Percentiles rank a stretch among this genome's conserved stretches.
These are phyloP conservation scores for Massarina eburnea DNA, from an alignment of 2,329 filamentous ascomycete species.

Conservation along the genomic window DNA sequence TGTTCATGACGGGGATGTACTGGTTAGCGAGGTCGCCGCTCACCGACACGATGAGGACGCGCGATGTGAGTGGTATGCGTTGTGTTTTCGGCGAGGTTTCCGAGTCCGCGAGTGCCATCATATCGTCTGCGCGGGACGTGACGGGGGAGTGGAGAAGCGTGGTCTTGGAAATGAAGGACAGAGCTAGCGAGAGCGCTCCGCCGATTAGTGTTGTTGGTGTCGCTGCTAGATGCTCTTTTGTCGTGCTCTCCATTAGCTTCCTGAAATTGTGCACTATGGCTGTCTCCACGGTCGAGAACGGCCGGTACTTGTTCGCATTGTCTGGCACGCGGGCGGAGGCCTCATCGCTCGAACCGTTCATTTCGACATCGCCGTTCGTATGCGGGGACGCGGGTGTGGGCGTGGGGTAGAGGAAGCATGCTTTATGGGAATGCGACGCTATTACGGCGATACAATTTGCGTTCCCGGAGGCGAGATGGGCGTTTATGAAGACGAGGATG, in stretches of 20 bases:
- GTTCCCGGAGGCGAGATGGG: slow-evolving; percentile 91
- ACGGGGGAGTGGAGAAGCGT: slow-evolving; percentile 53
- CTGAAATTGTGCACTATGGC: slow-evolving; percentile 75
- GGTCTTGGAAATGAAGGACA: slow-evolving; percentile 87
- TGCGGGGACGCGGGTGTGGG: slow-evolving; percentile 30
- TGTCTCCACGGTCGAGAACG: slow-evolving; percentile 84
- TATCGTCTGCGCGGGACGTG: slow-evolving; percentile 51
- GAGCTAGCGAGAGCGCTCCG: slow-evolving; percentile 84
- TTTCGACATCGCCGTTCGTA: slow-evolving; percentile 29
- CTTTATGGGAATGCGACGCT: slow-evolving; percentile 83
- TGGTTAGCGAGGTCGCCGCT: slow-evolving; percentile 84
- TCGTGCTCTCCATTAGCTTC: slow-evolving; percentile 71
- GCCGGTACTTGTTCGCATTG: slow-evolving; percentile 86
- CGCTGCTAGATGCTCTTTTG: slow-evolving; percentile 60
- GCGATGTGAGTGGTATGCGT: slow-evolving; percentile 64
- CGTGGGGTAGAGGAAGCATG: slow-evolving; percentile 85
- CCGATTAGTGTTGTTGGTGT: slow-evolving; percentile 84
- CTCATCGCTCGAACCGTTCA: slow-evolving; percentile 25
- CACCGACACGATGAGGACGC: slow-evolving; percentile 88
- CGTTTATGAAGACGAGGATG: slow-evolving; percentile 94
- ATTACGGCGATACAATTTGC: slow-evolving; percentile 90
- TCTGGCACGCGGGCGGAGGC: slow-evolving; percentile 33
- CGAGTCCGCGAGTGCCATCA: slow-evolving; percentile 48
- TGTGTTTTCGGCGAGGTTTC: slow-evolving; percentile 15
- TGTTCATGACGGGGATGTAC: slow-evolving; percentile 98